phyloP scores from a whole-genome alignment of 345 rosid species.

The Hirschfeldia incana region DNA sequence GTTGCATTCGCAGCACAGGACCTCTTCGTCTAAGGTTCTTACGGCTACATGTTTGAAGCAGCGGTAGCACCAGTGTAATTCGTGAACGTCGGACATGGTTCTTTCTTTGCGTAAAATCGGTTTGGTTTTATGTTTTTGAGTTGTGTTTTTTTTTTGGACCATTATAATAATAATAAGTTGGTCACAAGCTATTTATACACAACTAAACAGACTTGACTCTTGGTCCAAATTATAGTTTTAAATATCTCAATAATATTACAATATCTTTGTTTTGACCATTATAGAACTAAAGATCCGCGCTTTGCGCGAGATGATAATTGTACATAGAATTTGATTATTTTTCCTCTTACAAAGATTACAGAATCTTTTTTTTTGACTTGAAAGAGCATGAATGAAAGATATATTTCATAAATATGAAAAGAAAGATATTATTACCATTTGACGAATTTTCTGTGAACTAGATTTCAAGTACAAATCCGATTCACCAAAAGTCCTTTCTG shows the following conservation, averaged over 20 bases:
- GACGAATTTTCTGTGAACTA: background rate
- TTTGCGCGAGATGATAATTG: background rate
- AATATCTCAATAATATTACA: too few species aligned
- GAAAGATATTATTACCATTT: background rate
- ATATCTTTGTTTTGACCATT: too few species aligned
- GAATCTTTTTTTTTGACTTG: background rate
- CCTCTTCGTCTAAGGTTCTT: background rate
- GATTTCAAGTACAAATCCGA: background rate
- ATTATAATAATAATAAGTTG: background rate
- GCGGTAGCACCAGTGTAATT: background rate
- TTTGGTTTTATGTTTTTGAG: background rate
- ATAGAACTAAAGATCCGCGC: background rate
- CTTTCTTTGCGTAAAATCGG: background rate
- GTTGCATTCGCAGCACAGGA: background rate
- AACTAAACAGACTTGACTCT: background rate
- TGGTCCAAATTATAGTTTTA: background rate
- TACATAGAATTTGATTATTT: background rate
- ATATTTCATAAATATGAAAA: background rate
- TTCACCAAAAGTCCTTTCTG: background rate
- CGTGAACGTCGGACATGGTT: background rate
- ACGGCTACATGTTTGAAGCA: background rate
- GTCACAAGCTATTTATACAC: background rate
- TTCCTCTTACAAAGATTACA: background rate
- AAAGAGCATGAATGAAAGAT: background rate
- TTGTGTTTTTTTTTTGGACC: background rate